A percentile compares a stretch with the other conserved stretches of the same genome.
phyloP scores from a whole-genome alignment of 2,329 filamentous ascomycete genomes.

The Cladophialophora immunda region DNA sequence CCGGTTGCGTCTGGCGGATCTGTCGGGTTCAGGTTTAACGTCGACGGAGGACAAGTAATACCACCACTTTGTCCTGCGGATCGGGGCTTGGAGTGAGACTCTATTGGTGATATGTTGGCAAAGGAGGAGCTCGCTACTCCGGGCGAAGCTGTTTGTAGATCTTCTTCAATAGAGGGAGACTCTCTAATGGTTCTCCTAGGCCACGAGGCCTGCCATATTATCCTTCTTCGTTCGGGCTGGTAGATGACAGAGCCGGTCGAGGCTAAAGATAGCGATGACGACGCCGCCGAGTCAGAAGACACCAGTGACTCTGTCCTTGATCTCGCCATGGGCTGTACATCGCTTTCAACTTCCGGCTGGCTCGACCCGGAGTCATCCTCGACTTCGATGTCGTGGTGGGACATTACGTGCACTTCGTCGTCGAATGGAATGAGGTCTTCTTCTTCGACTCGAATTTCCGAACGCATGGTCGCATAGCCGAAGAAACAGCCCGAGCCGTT shows the following conservation, averaged over 20 bases:
- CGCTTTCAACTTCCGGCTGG: background rate
- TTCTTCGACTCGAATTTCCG: slow-evolving; percentile 25
- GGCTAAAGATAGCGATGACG: background rate
- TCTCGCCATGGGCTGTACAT: background rate
- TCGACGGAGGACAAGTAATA: too few species aligned
- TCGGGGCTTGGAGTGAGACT: background rate
- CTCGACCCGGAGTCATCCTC: background rate
- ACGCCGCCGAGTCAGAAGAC: slow-evolving; percentile 20
- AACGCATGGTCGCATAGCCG: slow-evolving; percentile 30
- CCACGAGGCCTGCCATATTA: slow-evolving; percentile 30
- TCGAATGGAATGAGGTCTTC: background rate
- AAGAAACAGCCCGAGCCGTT: slow-evolving; percentile 34
- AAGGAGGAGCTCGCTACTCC: too few species aligned
- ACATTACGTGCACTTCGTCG: slow-evolving; percentile 20
- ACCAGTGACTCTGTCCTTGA: slow-evolving; percentile 22
- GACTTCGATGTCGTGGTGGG: background rate
- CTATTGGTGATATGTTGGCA: too few species aligned
- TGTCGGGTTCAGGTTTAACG: too few species aligned
- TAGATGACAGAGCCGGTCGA: slow-evolving; percentile 30
- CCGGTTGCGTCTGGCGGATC: too few species aligned
- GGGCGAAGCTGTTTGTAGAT: background rate
- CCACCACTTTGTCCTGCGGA: too few species aligned
- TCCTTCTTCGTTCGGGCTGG: slow-evolving; percentile 29
- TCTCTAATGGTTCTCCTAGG: background rate
- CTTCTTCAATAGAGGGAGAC: background rate